Base-by-base conservation (phyloP, 805 yeast genomes). In the Ogataea naganishii region DNA sequence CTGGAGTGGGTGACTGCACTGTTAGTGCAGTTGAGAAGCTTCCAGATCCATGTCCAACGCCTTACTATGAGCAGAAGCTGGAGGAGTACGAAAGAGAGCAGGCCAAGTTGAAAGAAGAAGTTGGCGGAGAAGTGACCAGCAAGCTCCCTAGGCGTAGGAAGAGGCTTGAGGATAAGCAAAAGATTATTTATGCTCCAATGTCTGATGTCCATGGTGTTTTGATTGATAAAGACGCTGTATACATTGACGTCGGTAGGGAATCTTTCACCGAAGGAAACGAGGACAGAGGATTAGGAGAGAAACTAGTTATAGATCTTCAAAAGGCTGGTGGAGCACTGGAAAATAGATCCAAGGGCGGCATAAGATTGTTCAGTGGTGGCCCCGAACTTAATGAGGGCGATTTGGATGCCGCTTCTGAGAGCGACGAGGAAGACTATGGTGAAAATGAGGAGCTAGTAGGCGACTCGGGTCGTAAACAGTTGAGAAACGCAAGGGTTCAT, bases 21-120 rank as follows among this genome's bases (percentile, higher is more conserved):
- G 79, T 85, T 8, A 64, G 77, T 11, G 69, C 74, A 9, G 77
- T 85, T 13, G 97, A 92, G 55, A 81, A 84, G 44, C 64, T 92
- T 31, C 96, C 97, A 3, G 99, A 92, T 62, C 99, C 99, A 13
- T 94, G 98, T 53, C 98, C 99, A 18, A 89, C 98, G 0, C 99
- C 99, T 3, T 82, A 72, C 47, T 85, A 67, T 43, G 94, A 86
- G 52, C 94, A 86, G 52, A 80, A 72, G 44, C 60, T 85, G 22
- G 95, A 83, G 39, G 96, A 85, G 23, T 50, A 69, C 23, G 92
- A 81, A 58, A 64, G 89, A 47, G 94, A 83, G 47, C 71, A 65
- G 38, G 72, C 75, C 24, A 79, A 76, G 46, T 62, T 66, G 27
- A 80, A 80, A n/a, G 72, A 72, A 13, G 73, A 69, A 6, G 78